Percentiles rank a stretch among this genome's conserved stretches.
Conservation (phyloP, 2,329 filamentous ascomycete species). For the Pseudopyrenochaeta lycopersici region DNA sequence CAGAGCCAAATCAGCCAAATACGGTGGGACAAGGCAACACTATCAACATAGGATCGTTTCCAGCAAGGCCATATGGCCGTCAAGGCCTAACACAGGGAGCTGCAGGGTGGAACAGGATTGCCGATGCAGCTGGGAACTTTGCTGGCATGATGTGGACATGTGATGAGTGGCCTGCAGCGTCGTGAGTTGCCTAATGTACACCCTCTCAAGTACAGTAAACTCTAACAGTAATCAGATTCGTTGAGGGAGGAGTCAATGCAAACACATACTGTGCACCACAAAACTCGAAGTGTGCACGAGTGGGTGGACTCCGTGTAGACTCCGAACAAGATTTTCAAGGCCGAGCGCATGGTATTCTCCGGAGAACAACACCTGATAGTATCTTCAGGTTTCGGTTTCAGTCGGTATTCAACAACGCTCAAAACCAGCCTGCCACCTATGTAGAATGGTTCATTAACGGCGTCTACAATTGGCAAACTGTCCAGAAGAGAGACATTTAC, state of each 20-base stretch:
- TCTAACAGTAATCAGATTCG: background rate
- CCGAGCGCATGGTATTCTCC: background rate
- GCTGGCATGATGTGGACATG: constrained; percentile 1
- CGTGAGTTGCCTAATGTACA: background rate
- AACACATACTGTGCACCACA: background rate
- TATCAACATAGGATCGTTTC: background rate
- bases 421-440: background rate
- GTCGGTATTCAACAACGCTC: background rate
- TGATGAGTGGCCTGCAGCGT: background rate
- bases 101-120: background rate
- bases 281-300: background rate
- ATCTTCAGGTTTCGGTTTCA: background rate
- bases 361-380: background rate
- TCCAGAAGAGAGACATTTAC: background rate
- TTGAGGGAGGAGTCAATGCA: background rate
- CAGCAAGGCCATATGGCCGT: background rate
- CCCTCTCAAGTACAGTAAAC: background rate
- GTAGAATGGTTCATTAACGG: background rate
- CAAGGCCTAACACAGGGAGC: background rate
- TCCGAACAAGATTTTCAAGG: background rate
- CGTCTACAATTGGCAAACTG: background rate
- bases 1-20: background rate
- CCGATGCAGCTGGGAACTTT: background rate
- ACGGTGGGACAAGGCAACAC: background rate
- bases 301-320: background rate